Percentiles rank a stretch among this genome's conserved stretches.
Conservation (phyloP, 2,329 filamentous ascomycete species). For the Fusarium udum region DNA sequence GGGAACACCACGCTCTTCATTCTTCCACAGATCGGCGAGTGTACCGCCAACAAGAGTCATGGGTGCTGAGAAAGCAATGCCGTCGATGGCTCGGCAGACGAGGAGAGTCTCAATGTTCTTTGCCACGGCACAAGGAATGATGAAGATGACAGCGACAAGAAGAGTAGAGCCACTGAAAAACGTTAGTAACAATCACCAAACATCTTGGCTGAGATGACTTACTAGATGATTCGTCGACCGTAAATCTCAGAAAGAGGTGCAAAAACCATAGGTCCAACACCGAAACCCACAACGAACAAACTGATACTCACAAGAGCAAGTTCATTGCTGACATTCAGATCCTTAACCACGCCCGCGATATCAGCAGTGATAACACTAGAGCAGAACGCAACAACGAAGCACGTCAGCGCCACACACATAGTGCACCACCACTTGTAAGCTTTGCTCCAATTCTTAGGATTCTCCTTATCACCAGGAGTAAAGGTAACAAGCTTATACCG, state of each 20-base stretch:
- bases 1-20: conserved; percentile 83
- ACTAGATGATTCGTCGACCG: conserved; percentile 77
- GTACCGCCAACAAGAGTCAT: conserved; percentile 89
- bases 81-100: conserved; percentile 80
- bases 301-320: conserved; percentile 77
- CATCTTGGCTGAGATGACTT: conserved; percentile 25
- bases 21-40: conserved; percentile 83
- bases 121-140: conserved; percentile 81
- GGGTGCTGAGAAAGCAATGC: conserved; percentile 84
- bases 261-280: conserved; percentile 81
- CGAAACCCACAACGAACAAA: conserved; percentile 84
- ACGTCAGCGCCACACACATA: conserved; percentile 81
- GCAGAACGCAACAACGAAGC: conserved; percentile 76
- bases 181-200: background rate
- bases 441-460: conserved; percentile 88
- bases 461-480: conserved; percentile 74
- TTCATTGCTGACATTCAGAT: conserved; percentile 76
- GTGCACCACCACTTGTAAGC: conserved; percentile 84
- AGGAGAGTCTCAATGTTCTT: conserved; percentile 80
- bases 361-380: conserved; percentile 83
- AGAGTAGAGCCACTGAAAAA: conserved; percentile 64
- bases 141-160: conserved; percentile 76
- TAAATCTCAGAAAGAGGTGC: conserved; percentile 81
- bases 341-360: conserved; percentile 68
- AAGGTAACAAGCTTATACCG: conserved; percentile 70